Evolutionary conservation across 2,329 filamentous ascomycete genomes (phyloP).

Genomic region (Aspergillus aculeatus): DNA sequence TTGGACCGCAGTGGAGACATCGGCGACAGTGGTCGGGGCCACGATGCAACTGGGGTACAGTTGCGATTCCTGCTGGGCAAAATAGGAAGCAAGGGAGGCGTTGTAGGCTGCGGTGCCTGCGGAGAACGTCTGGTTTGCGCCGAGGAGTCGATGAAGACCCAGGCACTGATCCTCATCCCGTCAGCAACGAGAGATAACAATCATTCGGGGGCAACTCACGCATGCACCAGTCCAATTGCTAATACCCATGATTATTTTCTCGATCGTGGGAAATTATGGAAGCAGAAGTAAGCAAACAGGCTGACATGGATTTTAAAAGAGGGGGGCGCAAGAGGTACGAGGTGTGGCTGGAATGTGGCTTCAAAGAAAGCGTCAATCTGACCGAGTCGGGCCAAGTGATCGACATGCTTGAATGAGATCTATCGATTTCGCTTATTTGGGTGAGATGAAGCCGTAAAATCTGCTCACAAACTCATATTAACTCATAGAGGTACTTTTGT

Average conservation of each 20-base stretch:
- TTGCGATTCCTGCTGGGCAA: constrained; percentile 13
- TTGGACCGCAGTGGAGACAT: constrained; percentile 16
- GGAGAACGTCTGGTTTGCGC: constrained; percentile 8
- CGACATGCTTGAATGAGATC: not conserved
- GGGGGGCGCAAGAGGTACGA: no score
- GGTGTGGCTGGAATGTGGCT: not conserved
- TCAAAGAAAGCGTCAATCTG: not conserved
- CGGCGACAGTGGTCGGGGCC: constrained; percentile 16
- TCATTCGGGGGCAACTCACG: not conserved
- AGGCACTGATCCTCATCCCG: constrained; percentile 15
- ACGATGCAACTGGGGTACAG: constrained; percentile 22
- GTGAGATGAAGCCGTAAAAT: no score
- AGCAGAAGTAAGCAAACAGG: not conserved
- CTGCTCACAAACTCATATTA: no score
- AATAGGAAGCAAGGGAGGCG: constrained; percentile 13
- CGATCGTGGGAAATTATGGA: no score
- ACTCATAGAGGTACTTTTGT: no score
- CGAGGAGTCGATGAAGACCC: not conserved
- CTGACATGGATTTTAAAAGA: no score
- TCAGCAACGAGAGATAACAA: not conserved
- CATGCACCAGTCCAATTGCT: not conserved
- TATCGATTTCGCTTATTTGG: not conserved
- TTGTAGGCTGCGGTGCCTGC: constrained; percentile 6
- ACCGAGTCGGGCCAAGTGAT: not conserved
- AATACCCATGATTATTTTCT: no score